A percentile compares a stretch with the other conserved stretches of the same genome.
Evolutionary conservation across 495 filamentous ascomycete species (phyloP).

Genomic region (Lentithecium fluviatile): DNA sequence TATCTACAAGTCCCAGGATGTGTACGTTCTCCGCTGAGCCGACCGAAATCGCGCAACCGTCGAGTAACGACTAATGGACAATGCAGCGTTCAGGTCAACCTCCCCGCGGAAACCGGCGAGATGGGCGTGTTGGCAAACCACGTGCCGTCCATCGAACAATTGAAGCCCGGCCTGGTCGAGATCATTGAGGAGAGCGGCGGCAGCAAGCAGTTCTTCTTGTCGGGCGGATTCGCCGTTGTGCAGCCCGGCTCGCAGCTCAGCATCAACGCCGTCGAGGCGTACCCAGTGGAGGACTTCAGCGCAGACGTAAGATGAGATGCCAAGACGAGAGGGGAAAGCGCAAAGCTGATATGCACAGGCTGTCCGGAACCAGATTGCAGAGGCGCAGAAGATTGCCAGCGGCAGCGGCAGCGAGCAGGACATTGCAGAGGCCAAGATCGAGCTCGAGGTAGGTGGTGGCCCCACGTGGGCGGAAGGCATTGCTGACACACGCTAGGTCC

Average conservation of each 20-base stretch:
- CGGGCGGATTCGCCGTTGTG: conserved; percentile 94
- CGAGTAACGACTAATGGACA: conserved; percentile 29
- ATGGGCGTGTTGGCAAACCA: conserved; percentile 99
- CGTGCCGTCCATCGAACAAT: conserved; percentile 98
- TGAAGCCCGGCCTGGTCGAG: conserved; percentile 94
- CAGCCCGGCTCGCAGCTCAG: conserved; percentile 92
- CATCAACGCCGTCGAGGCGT: conserved; percentile 97
- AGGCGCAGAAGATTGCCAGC: conserved; percentile 90
- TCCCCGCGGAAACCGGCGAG: conserved; percentile 94
- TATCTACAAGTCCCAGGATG: conserved; percentile 73
- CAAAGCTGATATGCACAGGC: conserved; percentile 43
- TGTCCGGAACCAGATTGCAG: conserved; percentile 74
- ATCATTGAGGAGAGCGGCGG: conserved; percentile 88
- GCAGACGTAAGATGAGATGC: conserved; percentile 56
- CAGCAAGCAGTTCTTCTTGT: conserved; percentile 98
- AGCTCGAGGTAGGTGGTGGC: conserved; percentile 75
- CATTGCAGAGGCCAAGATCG: conserved; percentile 96
- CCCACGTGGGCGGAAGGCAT: neutral
- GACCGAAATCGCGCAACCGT: conserved; percentile 7
- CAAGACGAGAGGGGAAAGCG: neutral
- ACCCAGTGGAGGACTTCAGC: conserved; percentile 92
- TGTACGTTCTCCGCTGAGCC: conserved; percentile 55
- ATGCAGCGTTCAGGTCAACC: conserved; percentile 93
- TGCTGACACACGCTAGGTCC: conserved; percentile 37
- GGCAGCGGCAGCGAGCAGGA: conserved; percentile 95